phyloP scores from a whole-genome alignment of 1,139 yeast species.

The Suhomyces bokatorum region DNA sequence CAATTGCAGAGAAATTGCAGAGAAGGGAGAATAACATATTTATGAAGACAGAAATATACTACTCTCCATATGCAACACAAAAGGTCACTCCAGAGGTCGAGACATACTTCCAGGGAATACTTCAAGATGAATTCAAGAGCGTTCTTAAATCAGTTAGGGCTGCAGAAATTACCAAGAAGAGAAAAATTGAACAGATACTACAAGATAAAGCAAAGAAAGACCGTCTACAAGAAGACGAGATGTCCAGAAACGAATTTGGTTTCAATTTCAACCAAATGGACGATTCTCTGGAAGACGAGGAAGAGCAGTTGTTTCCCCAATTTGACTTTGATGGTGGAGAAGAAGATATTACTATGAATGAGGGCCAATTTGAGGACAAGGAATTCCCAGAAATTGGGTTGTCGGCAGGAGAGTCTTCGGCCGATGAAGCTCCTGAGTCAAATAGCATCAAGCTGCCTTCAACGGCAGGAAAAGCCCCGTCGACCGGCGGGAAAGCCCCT shows the following conservation, averaged over 20 bases:
- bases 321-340: constrained; percentile 15
- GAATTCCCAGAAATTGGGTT: not conserved
- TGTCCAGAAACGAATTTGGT: constrained; percentile 28
- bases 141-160: constrained; percentile 37
- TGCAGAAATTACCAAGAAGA: constrained; percentile 30
- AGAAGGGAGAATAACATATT: constrained; percentile 36
- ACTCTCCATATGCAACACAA: constrained; percentile 38
- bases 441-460: not conserved
- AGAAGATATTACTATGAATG: not conserved
- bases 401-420: not conserved
- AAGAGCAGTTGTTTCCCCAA: constrained; percentile 17
- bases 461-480: not conserved
- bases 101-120: constrained; percentile 25
- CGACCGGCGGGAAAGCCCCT: not conserved
- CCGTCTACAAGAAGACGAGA: constrained; percentile 22
- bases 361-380: not conserved
- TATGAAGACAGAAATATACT: constrained; percentile 48
- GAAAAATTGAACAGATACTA: constrained; percentile 23
- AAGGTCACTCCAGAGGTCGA: constrained; percentile 28
- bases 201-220: constrained; percentile 26
- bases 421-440: not conserved
- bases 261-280: constrained; percentile 30
- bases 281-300: constrained; percentile 26
- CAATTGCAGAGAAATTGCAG: constrained; percentile 22
- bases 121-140: constrained; percentile 36